Evolutionary conservation across 345 rosid species (phyloP).

Genomic region (Populus simonii): DNA sequence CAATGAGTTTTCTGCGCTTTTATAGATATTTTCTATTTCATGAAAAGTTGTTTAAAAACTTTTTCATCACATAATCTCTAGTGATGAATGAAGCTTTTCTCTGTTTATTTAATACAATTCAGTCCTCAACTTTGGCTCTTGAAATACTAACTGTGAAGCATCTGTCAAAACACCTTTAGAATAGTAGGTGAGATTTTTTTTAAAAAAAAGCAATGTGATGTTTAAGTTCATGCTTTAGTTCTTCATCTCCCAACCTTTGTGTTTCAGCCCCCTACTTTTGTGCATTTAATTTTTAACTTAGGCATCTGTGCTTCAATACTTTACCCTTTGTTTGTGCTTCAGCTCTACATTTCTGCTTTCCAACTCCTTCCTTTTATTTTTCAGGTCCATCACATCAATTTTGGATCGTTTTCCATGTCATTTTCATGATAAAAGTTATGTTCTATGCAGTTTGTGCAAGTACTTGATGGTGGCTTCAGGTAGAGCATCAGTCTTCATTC

Average conservation of each 20-base stretch:
- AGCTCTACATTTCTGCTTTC: background rate
- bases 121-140: background rate
- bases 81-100: too few species aligned
- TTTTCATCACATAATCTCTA: too few species aligned
- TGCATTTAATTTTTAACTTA: too few species aligned
- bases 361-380: background rate
- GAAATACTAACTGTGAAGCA: background rate
- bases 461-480: constrained; percentile 78
- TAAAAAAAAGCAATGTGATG: background rate
- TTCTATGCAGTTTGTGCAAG: constrained; percentile 62
- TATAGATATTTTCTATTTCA: too few species aligned
- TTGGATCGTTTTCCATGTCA: background rate
- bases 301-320: too few species aligned
- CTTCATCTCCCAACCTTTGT: too few species aligned
- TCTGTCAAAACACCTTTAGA: background rate
- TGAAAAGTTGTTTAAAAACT: too few species aligned
- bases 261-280: too few species aligned
- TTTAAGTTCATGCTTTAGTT: too few species aligned
- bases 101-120: too few species aligned
- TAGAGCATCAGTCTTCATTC: constrained; percentile 57
- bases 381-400: background rate
- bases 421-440: constrained; percentile 11
- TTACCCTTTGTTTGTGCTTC: background rate
- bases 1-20: too few species aligned
- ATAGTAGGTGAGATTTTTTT: background rate